Percentiles rank a stretch among this genome's conserved stretches.
Conservation (phyloP, 805 yeast species). For the Myxozyma neotropica region DNA sequence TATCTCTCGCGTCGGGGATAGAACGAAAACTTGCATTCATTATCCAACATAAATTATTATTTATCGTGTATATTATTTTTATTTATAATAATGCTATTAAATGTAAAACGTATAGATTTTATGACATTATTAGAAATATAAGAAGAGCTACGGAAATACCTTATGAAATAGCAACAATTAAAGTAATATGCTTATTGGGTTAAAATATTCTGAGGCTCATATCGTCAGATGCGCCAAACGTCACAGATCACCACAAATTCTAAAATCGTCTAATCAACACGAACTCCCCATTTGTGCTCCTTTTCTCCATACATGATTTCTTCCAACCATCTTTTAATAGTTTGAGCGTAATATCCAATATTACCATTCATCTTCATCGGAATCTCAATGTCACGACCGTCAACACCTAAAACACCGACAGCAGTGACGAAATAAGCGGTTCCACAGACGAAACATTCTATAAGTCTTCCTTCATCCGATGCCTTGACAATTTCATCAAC, state of each 20-base stretch:
- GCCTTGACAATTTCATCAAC: conserved; percentile 51
- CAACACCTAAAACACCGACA: conserved; percentile 49
- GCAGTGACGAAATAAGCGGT: conserved; percentile 59
- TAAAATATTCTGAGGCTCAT: too few species aligned
- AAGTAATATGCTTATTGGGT: too few species aligned
- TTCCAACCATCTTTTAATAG: conserved; percentile 31
- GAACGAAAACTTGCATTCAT: too few species aligned
- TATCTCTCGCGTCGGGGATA: too few species aligned
- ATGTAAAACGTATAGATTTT: too few species aligned
- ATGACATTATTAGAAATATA: too few species aligned
- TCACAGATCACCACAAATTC: background rate
- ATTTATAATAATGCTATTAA: too few species aligned
- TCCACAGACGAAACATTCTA: conserved; percentile 59
- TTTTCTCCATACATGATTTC: conserved; percentile 38
- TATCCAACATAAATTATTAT: too few species aligned
- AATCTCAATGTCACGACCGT: conserved; percentile 49
- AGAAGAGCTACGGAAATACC: too few species aligned
- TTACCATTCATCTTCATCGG: conserved; percentile 48
- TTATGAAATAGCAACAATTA: too few species aligned
- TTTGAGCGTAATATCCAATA: conserved; percentile 49
- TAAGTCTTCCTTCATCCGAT: conserved; percentile 51
- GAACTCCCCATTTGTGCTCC: conserved; percentile 36
- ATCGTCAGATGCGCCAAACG: background rate
- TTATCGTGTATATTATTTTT: too few species aligned
- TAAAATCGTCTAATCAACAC: background rate